Percentiles rank a stretch among this genome's conserved stretches.
Conservation (phyloP, 2,329 filamentous ascomycete genomes). For the Sarocladium brachiariae region DNA sequence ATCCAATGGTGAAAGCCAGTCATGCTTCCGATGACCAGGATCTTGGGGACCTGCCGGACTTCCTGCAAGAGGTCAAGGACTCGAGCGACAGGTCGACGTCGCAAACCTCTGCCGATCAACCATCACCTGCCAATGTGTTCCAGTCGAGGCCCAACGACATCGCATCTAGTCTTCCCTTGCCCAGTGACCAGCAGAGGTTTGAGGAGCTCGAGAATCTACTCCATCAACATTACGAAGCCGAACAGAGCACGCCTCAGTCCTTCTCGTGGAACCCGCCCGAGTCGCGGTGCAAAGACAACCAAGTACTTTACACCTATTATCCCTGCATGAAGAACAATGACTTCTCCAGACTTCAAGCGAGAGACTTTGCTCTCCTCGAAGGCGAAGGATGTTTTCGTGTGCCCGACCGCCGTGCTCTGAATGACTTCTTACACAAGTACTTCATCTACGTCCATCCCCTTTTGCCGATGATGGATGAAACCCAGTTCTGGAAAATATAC, state of each 20-base stretch:
- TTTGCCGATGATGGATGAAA: slow-evolving; percentile 36
- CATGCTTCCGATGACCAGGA: neutral
- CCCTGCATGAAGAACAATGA: slow-evolving; percentile 1
- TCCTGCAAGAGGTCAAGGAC: neutral
- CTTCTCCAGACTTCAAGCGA: neutral
- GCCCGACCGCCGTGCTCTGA: slow-evolving; percentile 31
- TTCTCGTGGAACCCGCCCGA: too few species aligned
- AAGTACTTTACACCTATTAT: neutral
- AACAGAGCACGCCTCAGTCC: neutral
- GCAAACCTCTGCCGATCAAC: too few species aligned
- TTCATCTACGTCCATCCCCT: slow-evolving; percentile 38
- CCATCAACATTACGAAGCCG: neutral
- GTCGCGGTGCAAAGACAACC: neutral
- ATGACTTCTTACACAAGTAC: slow-evolving; percentile 41
- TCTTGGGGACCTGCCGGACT: neutral
- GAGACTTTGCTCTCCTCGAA: neutral
- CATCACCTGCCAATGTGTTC: neutral
- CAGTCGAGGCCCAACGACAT: neutral
- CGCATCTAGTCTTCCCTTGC: neutral
- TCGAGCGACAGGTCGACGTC: too few species aligned
- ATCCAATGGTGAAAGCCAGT: neutral
- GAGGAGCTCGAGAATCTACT: neutral
- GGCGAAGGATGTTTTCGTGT: slow-evolving; percentile 36
- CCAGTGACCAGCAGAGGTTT: neutral
- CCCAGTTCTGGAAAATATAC: slow-evolving; percentile 18